Conservation (phyloP, 2,329 filamentous ascomycete species). For the Penicillium brevicompactum region DNA sequence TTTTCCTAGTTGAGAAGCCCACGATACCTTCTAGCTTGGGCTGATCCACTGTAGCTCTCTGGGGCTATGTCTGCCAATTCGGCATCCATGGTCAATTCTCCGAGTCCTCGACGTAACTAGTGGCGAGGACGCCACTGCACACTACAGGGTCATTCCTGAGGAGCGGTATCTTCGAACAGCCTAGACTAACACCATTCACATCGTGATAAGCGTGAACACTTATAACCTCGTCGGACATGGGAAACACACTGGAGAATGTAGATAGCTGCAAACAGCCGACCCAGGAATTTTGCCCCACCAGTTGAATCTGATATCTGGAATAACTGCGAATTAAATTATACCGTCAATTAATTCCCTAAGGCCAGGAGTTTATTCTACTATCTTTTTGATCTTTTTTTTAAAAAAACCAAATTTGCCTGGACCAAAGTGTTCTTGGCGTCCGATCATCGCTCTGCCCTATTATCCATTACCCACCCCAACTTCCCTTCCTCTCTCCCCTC, state of each 20-base stretch:
- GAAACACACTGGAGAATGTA: background rate
- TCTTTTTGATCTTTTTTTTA: background rate
- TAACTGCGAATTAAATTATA: background rate
- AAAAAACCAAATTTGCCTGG: slow-evolving; percentile 4
- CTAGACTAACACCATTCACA: too few species aligned
- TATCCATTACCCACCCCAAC: slow-evolving; percentile 17
- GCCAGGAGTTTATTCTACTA: background rate
- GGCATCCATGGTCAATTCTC: background rate
- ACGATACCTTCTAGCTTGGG: background rate
- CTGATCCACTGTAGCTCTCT: background rate
- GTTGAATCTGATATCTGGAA: background rate
- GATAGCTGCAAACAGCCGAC: background rate
- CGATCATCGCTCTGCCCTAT: slow-evolving; percentile 25
- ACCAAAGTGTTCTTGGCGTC: slow-evolving; percentile 19
- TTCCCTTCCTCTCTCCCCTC: slow-evolving; percentile 15
- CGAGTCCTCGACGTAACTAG: slow-evolving; percentile 8
- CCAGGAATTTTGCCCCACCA: slow-evolving; percentile 1
- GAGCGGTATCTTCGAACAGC: too few species aligned
- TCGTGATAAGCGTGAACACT: background rate
- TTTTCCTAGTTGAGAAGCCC: background rate
- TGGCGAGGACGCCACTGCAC: slow-evolving; percentile 4
- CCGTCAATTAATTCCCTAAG: background rate
- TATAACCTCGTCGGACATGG: too few species aligned
- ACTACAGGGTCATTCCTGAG: background rate
- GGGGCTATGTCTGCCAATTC: background rate